Evolutionary conservation across 345 rosid species (phyloP).

Genomic region (Rhizophora apiculata): DNA sequence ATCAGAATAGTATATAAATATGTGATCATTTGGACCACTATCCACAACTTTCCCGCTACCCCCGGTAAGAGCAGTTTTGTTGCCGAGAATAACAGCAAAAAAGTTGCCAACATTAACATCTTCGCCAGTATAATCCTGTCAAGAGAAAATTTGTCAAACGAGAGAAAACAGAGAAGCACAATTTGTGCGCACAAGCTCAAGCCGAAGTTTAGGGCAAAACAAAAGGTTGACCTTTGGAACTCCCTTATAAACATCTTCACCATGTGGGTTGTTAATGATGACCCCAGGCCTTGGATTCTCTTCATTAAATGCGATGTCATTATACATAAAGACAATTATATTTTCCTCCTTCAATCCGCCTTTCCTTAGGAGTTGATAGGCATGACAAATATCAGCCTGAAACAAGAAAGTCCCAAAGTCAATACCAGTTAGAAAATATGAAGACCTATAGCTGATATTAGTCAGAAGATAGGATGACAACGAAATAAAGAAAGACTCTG

Average conservation of each 20-base stretch:
- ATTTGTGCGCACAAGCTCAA: too few relatives aligned
- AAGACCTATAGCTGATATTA: not conserved
- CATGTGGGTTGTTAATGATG: not conserved
- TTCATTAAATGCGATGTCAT: not conserved
- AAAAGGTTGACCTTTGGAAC: not conserved
- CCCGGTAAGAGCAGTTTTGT: conserved; percentile 69
- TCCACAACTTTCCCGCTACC: conserved; percentile 94
- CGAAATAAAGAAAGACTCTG: not conserved
- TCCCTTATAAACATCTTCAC: not conserved
- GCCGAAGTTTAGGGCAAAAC: not conserved
- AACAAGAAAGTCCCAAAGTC: not conserved
- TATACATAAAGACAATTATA: not conserved
- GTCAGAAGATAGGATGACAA: not conserved
- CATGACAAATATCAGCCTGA: conserved; percentile 48
- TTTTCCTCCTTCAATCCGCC: conserved; percentile 4
- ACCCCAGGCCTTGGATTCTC: conserved; percentile 2
- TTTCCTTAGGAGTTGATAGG: not conserved
- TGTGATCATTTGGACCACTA: conserved; percentile 89
- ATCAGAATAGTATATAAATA: conserved; percentile 77
- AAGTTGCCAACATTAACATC: conserved; percentile 72
- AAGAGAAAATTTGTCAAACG: conserved; percentile 10
- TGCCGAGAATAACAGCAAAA: conserved; percentile 78
- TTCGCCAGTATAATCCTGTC: conserved; percentile 88
- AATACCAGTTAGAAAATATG: not conserved
- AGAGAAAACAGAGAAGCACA: not conserved